Base-by-base conservation (phyloP, 2,329 filamentous ascomycete species). In the Cordyceps cicadae region DNA sequence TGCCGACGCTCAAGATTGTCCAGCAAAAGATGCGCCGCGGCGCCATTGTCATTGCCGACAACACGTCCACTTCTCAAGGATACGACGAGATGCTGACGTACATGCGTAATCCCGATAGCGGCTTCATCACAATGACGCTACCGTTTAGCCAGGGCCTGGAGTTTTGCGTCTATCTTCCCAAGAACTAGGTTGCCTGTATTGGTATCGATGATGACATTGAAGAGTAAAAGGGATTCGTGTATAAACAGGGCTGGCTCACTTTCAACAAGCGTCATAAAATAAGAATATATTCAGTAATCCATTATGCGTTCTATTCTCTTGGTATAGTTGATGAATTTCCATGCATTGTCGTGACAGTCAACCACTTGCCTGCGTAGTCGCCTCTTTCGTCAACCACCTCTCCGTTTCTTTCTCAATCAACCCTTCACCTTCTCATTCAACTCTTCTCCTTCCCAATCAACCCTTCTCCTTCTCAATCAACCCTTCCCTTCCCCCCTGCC, bases 1-100 rank as follows among this genome's bases (percentile, higher is more conserved):
- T 83, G 29, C 79, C 80, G 2, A 76, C 78, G 0, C 68, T 83
- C 26, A 74, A 75, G 59, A 64, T 77, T 0, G 69, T 81, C 2
- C 70, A 76, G 60, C 75, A 76, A 2, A 73, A 70, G 26, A 63
- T 82, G 51, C 72, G 70, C 49, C 66, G 67, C 3, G 79, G 80
- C 0, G 77, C 77, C 0, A 68, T 81, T 12, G 70, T 82, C 2
- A 67, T 82, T 3, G 67, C 70, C 0, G 79, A 82, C 62, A 82
- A 82, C 61, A 75, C 73, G 1, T 67, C 73, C n/a, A 69, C 68
- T 0, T 65, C 71, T 0, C 68, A 66, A 0, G 64, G 67, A 12
- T 81, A 81, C 63, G 66, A 68, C 26, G 79, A 83, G 3, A 66
- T 82, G 3, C 63, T 80, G 17, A 71, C 65, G 0, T 78, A 78